Percentiles rank a stretch among this genome's conserved stretches.
Conservation (phyloP, 129 eudicot genomes). For the Escallonia rubra region DNA sequence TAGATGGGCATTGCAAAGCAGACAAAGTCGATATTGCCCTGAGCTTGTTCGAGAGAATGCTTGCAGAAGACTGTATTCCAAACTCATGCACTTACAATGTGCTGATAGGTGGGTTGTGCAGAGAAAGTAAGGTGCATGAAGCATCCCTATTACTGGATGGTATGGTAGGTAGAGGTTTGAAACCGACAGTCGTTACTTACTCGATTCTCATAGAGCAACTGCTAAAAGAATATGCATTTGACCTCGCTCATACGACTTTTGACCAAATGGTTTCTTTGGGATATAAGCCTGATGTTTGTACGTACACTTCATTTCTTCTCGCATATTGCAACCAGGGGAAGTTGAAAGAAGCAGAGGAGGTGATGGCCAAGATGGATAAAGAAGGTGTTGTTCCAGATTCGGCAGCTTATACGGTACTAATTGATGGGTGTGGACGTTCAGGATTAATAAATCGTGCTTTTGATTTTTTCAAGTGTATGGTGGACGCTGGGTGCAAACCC, state of each 20-base stretch:
- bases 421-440: slow-evolving; percentile 66
- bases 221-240: slow-evolving; percentile 52
- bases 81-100: slow-evolving; percentile 64
- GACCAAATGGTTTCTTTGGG: slow-evolving; percentile 42
- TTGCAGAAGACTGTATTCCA: slow-evolving; percentile 40
- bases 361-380: slow-evolving; percentile 50
- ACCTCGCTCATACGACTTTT: slow-evolving; percentile 41
- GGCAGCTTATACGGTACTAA: slow-evolving; percentile 59
- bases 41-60: slow-evolving; percentile 53
- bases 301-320: slow-evolving; percentile 62
- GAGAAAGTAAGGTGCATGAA: slow-evolving; percentile 40
- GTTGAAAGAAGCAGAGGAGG: slow-evolving; percentile 59
- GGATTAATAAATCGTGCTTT: slow-evolving; percentile 47
- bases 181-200: slow-evolving; percentile 50
- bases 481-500: slow-evolving; percentile 58
- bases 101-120: slow-evolving; percentile 62
- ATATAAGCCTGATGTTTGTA: slow-evolving; percentile 65
- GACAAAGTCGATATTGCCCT: slow-evolving; percentile 40
- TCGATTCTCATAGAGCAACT: slow-evolving; percentile 50
- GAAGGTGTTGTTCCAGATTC: slow-evolving; percentile 55
- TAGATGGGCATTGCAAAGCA: slow-evolving; percentile 66
- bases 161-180: slow-evolving; percentile 48
- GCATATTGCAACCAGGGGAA: slow-evolving; percentile 68
- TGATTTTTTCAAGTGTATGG: slow-evolving; percentile 56
- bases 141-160: slow-evolving; percentile 41